A percentile compares a stretch with the other conserved stretches of the same genome.
Conservation (phyloP, 2,329 filamentous ascomycete species). For the Trichoderma lentiforme region DNA sequence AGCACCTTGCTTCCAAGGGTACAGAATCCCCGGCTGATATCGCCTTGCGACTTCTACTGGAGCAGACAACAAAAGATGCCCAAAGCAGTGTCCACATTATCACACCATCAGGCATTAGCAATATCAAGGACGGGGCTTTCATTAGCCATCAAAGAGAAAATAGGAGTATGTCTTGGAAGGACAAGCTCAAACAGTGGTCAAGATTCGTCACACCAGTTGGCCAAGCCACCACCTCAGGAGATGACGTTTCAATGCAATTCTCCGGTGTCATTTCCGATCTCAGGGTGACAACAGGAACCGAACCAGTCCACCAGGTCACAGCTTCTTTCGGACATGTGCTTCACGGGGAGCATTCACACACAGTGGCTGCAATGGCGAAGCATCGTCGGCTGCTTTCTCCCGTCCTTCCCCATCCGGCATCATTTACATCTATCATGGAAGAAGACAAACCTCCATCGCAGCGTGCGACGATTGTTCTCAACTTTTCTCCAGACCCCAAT, state of each 20-base stretch:
- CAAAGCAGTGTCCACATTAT: slow-evolving; percentile 24
- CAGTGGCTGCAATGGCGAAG: slow-evolving; percentile 12
- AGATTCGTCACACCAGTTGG: slow-evolving; percentile 27
- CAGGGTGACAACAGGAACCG: neutral
- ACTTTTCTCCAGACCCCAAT: slow-evolving; percentile 40
- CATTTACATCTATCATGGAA: slow-evolving; percentile 38
- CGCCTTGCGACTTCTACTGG: slow-evolving; percentile 45
- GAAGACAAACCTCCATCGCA: slow-evolving; percentile 29
- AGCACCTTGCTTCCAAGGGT: slow-evolving; percentile 2
- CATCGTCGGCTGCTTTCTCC: slow-evolving; percentile 42
- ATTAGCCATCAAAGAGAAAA: slow-evolving; percentile 30
- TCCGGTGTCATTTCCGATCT: neutral
- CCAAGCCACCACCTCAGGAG: neutral
- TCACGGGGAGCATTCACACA: slow-evolving; percentile 28
- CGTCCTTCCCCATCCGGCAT: slow-evolving; percentile 45
- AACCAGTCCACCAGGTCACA: slow-evolving; percentile 27
- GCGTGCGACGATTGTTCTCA: slow-evolving; percentile 41
- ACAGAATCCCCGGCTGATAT: slow-evolving; percentile 43
- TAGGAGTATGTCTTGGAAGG: slow-evolving; percentile 35
- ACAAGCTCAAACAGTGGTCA: slow-evolving; percentile 33
- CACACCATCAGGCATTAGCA: slow-evolving; percentile 5
- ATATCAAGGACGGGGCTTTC: slow-evolving; percentile 18
- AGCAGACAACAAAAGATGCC: slow-evolving; percentile 16
- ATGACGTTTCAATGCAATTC: neutral
- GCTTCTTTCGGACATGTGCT: slow-evolving; percentile 54